Evolutionary conservation across 1,139 yeast genomes (phyloP).

Genomic region (Blastobotrys arbuscula): DNA sequence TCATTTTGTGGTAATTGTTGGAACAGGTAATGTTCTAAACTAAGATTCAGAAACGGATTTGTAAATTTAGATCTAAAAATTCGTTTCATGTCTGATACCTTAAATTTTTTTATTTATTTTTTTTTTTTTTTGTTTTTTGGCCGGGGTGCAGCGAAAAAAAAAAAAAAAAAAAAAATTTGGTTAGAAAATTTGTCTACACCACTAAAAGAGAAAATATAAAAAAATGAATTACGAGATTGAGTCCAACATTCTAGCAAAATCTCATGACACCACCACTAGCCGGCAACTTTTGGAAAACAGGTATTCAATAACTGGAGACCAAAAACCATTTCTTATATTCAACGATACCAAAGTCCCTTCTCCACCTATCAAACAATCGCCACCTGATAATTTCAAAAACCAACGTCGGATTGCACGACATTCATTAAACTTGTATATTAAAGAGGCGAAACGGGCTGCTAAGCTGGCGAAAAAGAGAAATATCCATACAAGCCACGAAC

Average conservation of each 20-base stretch:
- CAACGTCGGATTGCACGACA: slow-evolving; percentile 9
- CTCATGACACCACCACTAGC: slow-evolving; percentile 40
- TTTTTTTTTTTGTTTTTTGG: too few relatives aligned
- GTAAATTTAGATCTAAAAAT: slow-evolving; percentile 38
- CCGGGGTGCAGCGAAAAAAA: background rate
- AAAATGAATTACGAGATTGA: slow-evolving; percentile 37
- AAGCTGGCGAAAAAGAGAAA: slow-evolving; percentile 23
- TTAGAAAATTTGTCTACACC: background rate
- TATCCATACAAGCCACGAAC: background rate
- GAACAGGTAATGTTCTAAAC: slow-evolving; percentile 77
- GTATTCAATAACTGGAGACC: slow-evolving; percentile 52
- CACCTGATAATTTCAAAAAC: slow-evolving; percentile 6
- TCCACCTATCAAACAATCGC: background rate
- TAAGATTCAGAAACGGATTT: slow-evolving; percentile 74
- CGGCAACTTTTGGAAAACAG: slow-evolving; percentile 49
- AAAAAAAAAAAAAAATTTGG: slow-evolving; percentile 2
- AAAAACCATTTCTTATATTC: slow-evolving; percentile 52
- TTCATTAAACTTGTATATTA: slow-evolving; percentile 5
- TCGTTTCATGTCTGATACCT: background rate
- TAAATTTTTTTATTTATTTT: background rate
- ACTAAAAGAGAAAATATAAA: background rate
- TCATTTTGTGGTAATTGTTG: slow-evolving; percentile 47
- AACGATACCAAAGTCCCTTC: slow-evolving; percentile 37
- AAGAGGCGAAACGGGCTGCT: slow-evolving; percentile 9
- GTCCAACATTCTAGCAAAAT: slow-evolving; percentile 46